Conservation (phyloP, 345 rosid genomes). For the Lenwebbia sp. region DNA sequence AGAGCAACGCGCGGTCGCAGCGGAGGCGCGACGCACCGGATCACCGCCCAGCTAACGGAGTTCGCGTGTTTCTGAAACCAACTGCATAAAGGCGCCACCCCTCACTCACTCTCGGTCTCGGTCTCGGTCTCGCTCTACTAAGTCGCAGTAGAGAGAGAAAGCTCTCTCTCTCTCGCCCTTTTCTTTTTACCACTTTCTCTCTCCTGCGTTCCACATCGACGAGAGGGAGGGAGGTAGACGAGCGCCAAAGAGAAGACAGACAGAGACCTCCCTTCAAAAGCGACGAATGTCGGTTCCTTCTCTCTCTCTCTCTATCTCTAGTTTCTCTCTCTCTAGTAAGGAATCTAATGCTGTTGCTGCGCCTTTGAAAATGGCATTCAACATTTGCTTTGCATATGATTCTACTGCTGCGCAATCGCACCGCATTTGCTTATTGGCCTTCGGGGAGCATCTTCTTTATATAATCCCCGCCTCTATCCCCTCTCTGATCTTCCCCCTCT, state of each 20-base stretch:
- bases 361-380: neutral
- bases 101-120: neutral
- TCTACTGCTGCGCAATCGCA: neutral
- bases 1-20: neutral
- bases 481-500: constrained; percentile 6
- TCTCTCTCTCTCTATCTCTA: constrained; percentile 1
- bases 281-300: constrained; percentile 25
- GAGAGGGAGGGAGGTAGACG: neutral
- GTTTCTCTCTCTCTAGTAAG: neutral
- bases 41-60: constrained; percentile 18
- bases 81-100: constrained; percentile 14
- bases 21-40: constrained; percentile 4
- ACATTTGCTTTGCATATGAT: neutral
- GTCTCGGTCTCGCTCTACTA: neutral
- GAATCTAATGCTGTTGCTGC: constrained; percentile 1
- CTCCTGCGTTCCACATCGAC: neutral
- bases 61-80: constrained; percentile 32
- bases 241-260: too few species aligned
- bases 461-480: neutral
- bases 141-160: constrained; percentile 1
- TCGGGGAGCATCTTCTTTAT: neutral
- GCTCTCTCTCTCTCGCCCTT: neutral
- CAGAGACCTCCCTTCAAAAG: neutral
- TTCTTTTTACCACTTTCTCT: neutral
- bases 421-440: neutral